phyloP scores from a whole-genome alignment of 2,329 filamentous ascomycete species.

The Dryadomyces quercus-mongolicae region DNA sequence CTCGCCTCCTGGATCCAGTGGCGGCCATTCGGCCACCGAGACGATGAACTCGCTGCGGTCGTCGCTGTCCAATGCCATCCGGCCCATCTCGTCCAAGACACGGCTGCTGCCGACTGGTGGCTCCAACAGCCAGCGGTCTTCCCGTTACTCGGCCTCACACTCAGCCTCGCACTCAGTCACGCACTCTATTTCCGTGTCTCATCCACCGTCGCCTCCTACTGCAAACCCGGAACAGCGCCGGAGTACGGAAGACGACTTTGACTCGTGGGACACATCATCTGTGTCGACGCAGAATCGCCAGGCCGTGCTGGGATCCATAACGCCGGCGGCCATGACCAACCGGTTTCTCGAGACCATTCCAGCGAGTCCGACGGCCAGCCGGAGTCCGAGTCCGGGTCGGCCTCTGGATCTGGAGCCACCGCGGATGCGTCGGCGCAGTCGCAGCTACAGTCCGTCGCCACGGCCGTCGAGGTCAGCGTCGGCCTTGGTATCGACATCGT shows the following conservation, averaged over 20 bases:
- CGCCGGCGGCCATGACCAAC: conserved; percentile 8
- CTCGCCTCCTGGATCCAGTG: conserved; percentile 32
- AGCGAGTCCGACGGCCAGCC: conserved; percentile 49
- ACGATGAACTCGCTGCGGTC: conserved; percentile 35
- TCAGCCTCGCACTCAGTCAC: conserved; percentile 24
- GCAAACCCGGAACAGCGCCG: conserved; percentile 19
- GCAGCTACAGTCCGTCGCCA: conserved; percentile 40
- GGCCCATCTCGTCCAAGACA: conserved; percentile 45
- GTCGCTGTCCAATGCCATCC: conserved; percentile 34
- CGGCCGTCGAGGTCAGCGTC: conserved; percentile 10
- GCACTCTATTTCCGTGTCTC: not conserved
- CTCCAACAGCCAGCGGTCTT: conserved; percentile 18
- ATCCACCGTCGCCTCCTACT: not conserved
- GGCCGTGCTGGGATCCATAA: conserved; percentile 37
- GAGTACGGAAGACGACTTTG: conserved; percentile 50
- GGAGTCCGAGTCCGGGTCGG: conserved; percentile 51
- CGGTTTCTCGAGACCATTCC: conserved; percentile 60
- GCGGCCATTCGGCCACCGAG: conserved; percentile 31
- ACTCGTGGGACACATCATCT: conserved; percentile 62
- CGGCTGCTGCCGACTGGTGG: conserved; percentile 28
- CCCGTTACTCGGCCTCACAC: conserved; percentile 32
- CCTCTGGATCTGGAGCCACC: conserved; percentile 45
- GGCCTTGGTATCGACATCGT: not conserved
- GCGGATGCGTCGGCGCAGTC: conserved; percentile 29
- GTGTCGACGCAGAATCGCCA: conserved; percentile 52